Conservation (phyloP, 1,284 basidiomycete species). For the Pseudozyma tsukubaensis region DNA sequence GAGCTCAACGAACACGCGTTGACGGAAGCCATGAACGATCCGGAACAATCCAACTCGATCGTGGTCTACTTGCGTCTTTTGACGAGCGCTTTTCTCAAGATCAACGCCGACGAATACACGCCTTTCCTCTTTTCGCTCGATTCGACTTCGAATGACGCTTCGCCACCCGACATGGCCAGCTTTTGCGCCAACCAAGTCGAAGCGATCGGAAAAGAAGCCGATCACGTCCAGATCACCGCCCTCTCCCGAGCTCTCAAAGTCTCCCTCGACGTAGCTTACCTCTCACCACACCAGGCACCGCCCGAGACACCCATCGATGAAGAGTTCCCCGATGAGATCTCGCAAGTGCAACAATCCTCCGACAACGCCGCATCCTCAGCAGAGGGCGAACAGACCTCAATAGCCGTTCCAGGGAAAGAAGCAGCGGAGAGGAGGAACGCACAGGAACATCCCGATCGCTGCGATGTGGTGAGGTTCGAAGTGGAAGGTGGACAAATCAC, state of each 20-base stretch:
- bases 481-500: slow-evolving; percentile 56
- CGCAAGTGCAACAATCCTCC: slow-evolving; percentile 12
- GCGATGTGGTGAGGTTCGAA: slow-evolving; percentile 61
- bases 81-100: slow-evolving; percentile 58
- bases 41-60: slow-evolving; percentile 60
- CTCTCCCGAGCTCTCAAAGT: slow-evolving; percentile 55
- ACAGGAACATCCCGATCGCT: slow-evolving; percentile 39
- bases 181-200: slow-evolving; percentile 63
- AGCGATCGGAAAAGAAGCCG: slow-evolving; percentile 63
- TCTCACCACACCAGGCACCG: slow-evolving; percentile 49
- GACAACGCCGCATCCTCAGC: slow-evolving; percentile 3
- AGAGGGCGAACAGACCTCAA: slow-evolving; percentile 4
- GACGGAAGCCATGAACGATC: slow-evolving; percentile 57
- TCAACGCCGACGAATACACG: slow-evolving; percentile 56
- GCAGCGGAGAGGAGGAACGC: slow-evolving; percentile 17
- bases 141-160: not conserved
- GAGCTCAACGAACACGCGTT: slow-evolving; percentile 50
- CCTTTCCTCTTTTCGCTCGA: slow-evolving; percentile 60
- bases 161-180: slow-evolving; percentile 48
- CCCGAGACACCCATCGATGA: slow-evolving; percentile 44
- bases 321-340: slow-evolving; percentile 24
- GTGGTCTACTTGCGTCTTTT: slow-evolving; percentile 61
- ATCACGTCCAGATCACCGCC: slow-evolving; percentile 64
- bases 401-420: slow-evolving; percentile 41
- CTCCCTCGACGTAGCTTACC: slow-evolving; percentile 60